Conservation (phyloP, 2,329 filamentous ascomycete genomes). For the Biscogniauxia sp. region DNA sequence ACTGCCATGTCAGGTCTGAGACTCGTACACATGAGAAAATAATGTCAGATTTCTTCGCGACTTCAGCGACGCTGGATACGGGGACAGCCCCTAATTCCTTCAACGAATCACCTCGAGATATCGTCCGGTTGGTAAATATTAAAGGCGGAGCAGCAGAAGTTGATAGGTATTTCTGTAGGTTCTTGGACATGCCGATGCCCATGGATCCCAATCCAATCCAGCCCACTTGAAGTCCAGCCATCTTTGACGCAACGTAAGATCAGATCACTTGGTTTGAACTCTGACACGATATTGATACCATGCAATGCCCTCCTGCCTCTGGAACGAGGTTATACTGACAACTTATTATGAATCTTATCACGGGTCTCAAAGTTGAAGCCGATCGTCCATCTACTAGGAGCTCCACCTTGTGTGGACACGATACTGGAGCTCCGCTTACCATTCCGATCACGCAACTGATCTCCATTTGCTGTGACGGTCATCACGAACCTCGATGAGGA, state of each 20-base stretch:
- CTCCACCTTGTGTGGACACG: too few species aligned
- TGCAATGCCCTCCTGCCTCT: too few species aligned
- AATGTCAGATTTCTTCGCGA: constrained; percentile 30
- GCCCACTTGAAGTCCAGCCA: constrained; percentile 13
- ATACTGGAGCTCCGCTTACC: too few species aligned
- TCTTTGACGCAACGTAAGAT: constrained; percentile 1
- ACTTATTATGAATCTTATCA: too few species aligned
- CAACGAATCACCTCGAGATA: constrained; percentile 36
- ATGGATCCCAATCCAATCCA: constrained; percentile 27
- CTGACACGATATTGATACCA: background rate
- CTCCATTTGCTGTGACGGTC: too few species aligned
- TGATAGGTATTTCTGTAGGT: constrained; percentile 25
- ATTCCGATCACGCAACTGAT: too few species aligned
- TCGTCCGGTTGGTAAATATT: constrained; percentile 40
- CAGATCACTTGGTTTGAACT: background rate
- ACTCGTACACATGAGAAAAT: constrained; percentile 29
- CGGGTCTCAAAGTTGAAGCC: too few species aligned
- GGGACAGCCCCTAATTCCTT: constrained; percentile 35
- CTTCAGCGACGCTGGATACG: constrained; percentile 21
- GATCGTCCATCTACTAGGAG: too few species aligned
- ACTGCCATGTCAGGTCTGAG: too few species aligned
- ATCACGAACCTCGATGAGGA: too few species aligned
- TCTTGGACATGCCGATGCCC: constrained; percentile 24
- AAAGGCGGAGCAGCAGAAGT: constrained; percentile 20
- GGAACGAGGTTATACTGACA: too few species aligned